Percentiles rank a stretch among this genome's conserved stretches.
phyloP scores from a whole-genome alignment of 129 eudicot genomes.

The Centrapalus pauciflorus region DNA sequence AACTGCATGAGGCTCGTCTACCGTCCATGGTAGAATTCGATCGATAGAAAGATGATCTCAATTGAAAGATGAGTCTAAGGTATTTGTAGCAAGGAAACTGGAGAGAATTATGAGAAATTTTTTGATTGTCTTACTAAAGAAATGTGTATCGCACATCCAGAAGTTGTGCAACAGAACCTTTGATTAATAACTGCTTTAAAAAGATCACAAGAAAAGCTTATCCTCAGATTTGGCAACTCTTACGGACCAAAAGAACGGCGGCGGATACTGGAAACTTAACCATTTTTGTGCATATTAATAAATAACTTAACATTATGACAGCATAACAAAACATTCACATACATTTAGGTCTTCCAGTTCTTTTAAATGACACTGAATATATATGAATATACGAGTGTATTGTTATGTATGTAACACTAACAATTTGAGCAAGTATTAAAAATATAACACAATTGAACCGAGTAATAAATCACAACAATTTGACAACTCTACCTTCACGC shows the following conservation, averaged over 20 bases:
- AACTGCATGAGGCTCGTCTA: neutral
- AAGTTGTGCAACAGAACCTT: slow-evolving; percentile 1
- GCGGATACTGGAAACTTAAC: no score
- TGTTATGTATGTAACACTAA: no score
- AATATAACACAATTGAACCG: no score
- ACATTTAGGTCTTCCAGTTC: no score
- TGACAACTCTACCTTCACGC: no score
- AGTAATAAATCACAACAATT: no score
- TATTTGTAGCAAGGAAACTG: slow-evolving; percentile 15
- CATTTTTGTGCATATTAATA: no score
- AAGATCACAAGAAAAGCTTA: slow-evolving; percentile 32
- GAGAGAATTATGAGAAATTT: neutral
- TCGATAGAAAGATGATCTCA: neutral
- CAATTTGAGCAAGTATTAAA: no score
- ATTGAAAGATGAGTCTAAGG: neutral
- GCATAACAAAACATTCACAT: no score
- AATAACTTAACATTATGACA: no score
- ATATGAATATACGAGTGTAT: no score
- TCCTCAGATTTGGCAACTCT: slow-evolving; percentile 6
- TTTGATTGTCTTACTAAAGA: slow-evolving; percentile 15
- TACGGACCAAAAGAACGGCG: slow-evolving; percentile 16
- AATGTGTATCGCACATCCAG: slow-evolving; percentile 34
- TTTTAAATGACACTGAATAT: no score
- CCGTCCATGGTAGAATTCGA: slow-evolving; percentile 19
- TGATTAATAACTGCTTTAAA: slow-evolving; percentile 25